Base-by-base conservation (phyloP, 345 rosid species). In the Aquilaria yunnanensis region DNA sequence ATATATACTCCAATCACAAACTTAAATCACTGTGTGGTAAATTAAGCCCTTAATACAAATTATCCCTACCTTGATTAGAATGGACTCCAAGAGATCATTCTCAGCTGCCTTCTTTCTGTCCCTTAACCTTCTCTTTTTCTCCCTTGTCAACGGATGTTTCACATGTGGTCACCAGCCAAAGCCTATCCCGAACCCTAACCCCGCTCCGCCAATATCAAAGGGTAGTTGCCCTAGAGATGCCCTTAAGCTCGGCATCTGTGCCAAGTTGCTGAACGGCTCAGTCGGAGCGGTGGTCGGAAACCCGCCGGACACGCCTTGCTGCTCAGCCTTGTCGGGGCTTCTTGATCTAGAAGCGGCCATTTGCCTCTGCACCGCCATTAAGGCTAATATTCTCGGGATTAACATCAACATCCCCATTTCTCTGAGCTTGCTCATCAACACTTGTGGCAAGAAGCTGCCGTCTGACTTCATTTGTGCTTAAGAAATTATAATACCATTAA, bases 361-460 rank as follows among this genome's bases (percentile, higher is more conserved):
- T 4, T 89, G 88, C 77, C 84, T 86, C 59, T 86, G 92, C 72
- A 86, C 88, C 14, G 90, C 88, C 70, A 84, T 86, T 67, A 86
- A 83, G 70, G 93, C 93, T 64, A 81, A 86, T 63, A 56, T 84
- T 55, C 80, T 84, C 1, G 88, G 92, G 47, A 81, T 82, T 61
- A 74, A 84, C 71, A 77, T 89, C 50, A 60, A 86, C 34, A 79
- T 83, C 34, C 88, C 90, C 11, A 77, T 86, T 43, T 81, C 90
- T 0, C 64, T 89, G 64, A 88, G 85, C 71, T 77, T 85, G 76
- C 88, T 85, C 43, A 66, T 89, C 58, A 89, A 76, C 73, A 78
- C 85, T 51, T 88, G 92, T 46, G 92, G 92, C 60, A 85, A 80
- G 76, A 60, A 70, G 46, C 83, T 85, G n/a, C 92, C 96, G 7